Evolutionary conservation across 2,329 filamentous ascomycete species (phyloP).

Genomic region (Fusarium mexicanum): DNA sequence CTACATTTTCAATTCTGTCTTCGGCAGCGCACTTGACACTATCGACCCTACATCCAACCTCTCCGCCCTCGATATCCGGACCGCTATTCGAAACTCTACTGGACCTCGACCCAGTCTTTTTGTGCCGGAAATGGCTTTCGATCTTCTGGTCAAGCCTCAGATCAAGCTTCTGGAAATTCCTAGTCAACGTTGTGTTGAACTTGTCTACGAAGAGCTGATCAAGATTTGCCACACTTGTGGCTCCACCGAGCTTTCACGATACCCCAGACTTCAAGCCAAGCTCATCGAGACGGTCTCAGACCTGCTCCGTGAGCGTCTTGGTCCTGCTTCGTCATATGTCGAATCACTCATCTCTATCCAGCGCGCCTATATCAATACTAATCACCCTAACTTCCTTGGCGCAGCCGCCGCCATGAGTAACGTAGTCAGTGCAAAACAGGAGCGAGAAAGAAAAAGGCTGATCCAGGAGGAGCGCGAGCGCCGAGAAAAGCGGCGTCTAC

Average conservation of each 20-base stretch:
- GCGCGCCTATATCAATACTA: conserved; percentile 98
- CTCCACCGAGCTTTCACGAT: conserved; percentile 90
- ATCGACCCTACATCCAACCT: conserved; percentile 97
- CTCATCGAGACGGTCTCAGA: conserved; percentile 98
- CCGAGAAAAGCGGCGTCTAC: conserved; percentile 82
- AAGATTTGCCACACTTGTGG: conserved; percentile 99
- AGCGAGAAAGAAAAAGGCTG: conserved; percentile 84
- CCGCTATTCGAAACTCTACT: conserved; percentile 97
- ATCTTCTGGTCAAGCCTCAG: conserved; percentile 96
- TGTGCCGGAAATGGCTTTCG: conserved; percentile 96
- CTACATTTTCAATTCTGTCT: conserved; percentile 99
- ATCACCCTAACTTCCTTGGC: conserved; percentile 97
- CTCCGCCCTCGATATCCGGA: conserved; percentile 92
- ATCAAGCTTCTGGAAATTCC: conserved; percentile 97
- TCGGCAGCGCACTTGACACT: conserved; percentile 93
- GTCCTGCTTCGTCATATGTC: conserved; percentile 89
- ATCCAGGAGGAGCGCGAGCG: conserved; percentile 87
- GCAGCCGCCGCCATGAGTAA: conserved; percentile 97
- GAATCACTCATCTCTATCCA: conserved; percentile 98
- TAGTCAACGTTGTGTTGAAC: conserved; percentile 94
- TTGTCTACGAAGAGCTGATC: conserved; percentile 98
- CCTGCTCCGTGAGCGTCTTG: conserved; percentile 88
- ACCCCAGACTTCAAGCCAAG: conserved; percentile 92
- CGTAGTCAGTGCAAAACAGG: conserved; percentile 93
- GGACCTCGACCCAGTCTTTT: conserved; percentile 95